These are phyloP conservation scores for Nicotiana knightiana DNA, from an alignment of 257 asterid genomes.

Conservation along the genomic window DNA sequence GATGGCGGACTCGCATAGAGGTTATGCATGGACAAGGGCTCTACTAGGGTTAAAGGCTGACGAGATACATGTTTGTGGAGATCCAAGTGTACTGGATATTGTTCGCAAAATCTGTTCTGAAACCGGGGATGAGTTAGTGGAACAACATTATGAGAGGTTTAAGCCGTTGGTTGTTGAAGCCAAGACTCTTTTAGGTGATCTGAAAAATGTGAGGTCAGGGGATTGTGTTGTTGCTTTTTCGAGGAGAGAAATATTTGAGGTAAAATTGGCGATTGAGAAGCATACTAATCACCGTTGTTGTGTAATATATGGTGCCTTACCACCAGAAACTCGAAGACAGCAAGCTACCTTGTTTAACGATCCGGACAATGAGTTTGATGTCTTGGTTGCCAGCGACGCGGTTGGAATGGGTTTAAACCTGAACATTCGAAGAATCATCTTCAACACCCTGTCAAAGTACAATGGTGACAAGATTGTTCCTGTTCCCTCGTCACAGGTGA, in stretches of 20 bases:
- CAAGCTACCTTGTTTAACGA: conserved; percentile 82
- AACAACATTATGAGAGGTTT: conserved; percentile 66
- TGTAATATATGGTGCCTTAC: conserved; percentile 89
- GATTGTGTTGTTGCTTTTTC: conserved; percentile 97
- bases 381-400: conserved; percentile 93
- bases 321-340: conserved; percentile 90
- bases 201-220: conserved; percentile 74
- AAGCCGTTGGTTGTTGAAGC: conserved; percentile 94
- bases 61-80: conserved; percentile 96
- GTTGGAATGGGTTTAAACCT: conserved; percentile 98
- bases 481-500: conserved; percentile 86
- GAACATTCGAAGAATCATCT: conserved; percentile 70
- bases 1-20: conserved; percentile 85
- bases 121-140: conserved; percentile 84
- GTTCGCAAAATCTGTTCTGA: conserved; percentile 62
- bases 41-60: conserved; percentile 87
- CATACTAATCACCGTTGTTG: conserved; percentile 78
- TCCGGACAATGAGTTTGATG: conserved; percentile 62
- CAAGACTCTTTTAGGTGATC: conserved; percentile 74
- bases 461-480: conserved; percentile 81
- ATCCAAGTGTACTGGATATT: conserved; percentile 78
- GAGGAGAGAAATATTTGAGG: conserved; percentile 89
- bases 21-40: conserved; percentile 96
- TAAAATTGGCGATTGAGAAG: conserved; percentile 82
- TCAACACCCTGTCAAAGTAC: conserved; percentile 62